Conservation (phyloP, 331 rosid species). For the Pyrus hybrid region DNA sequence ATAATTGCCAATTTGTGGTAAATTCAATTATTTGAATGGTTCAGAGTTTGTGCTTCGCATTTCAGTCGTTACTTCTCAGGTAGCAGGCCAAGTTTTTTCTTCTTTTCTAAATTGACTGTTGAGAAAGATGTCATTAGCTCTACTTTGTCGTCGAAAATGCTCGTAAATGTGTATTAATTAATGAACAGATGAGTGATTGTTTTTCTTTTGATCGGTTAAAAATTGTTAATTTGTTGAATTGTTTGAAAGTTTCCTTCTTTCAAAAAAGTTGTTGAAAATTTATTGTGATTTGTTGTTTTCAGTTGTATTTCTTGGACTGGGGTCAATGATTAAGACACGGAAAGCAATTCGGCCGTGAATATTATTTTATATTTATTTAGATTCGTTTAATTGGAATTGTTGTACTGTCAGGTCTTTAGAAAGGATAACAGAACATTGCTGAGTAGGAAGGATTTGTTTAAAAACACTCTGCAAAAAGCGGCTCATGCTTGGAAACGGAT, state of each 20-base stretch:
- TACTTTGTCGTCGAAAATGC: background rate
- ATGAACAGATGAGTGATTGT: background rate
- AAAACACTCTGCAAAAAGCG: conserved; percentile 70
- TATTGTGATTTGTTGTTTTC: no score
- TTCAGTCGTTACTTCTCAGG: background rate
- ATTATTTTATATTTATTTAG: background rate
- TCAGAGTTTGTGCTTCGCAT: background rate
- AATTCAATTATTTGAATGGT: background rate
- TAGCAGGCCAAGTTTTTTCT: background rate
- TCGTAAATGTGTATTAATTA: background rate
- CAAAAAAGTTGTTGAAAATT: background rate
- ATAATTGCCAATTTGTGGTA: no score
- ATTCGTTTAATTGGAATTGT: background rate
- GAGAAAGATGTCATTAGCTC: background rate
- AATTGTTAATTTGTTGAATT: background rate
- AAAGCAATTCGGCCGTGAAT: background rate
- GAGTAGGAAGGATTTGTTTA: conserved; percentile 73
- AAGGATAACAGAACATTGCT: conserved; percentile 65
- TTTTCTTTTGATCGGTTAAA: background rate
- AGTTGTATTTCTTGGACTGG: no score
- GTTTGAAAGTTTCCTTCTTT: background rate
- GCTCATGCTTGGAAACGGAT: conserved; percentile 86
- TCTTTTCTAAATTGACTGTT: background rate
- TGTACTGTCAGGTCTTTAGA: conserved; percentile 44
- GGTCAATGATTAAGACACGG: background rate